Base-by-base conservation (phyloP, 371 early-diverging fungal species). In the Coemansia sp. region DNA sequence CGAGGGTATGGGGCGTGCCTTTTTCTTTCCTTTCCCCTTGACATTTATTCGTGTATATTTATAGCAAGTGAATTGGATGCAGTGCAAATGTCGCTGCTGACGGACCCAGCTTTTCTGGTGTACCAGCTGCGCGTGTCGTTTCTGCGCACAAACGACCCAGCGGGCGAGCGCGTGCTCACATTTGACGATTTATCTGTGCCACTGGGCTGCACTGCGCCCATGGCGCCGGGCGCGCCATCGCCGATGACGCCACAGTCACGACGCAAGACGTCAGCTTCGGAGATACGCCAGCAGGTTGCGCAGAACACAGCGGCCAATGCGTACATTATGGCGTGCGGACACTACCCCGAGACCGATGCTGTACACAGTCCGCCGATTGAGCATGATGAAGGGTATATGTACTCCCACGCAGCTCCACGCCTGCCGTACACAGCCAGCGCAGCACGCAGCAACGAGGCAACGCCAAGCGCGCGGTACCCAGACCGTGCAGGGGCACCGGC, bases 81-180 rank as follows among this genome's bases (percentile, higher is more conserved):
- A 8, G 15, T 8, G 48, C n/a, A 48, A 60, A 91, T 91, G 91
- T 87, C 91, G 36, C 81, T 91, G 23, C 80, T 88, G 28, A 85
- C 87, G 60, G 90, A 91, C 81, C 86, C 88, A 12, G 81, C 86
- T n/a, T 92, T 87, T 67, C 76, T 92, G 28, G 87, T 92, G 49
- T 90, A 92, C 77, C 87, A 86, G 70, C 85, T 90, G 68, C 87
- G 90, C n/a, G 83, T 92, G n/a, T 86, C 88, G 69, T 86, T 90
- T 65, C 77, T 92, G 36, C 77, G 84, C 39, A 81, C 88, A 12
- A 89, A 89, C 67, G 92, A 90, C 73, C 84, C 88, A 28, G 74
- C 81, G 2, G 89, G 87, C 9, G 88, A 87, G 63, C 88, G 90
- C n/a, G 82, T 90, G 48, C 84, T 92, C 62, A 86, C 85, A 3